phyloP scores from a whole-genome alignment of 192 early-diverging fungal species.

The Umbelopsis isabellina region DNA sequence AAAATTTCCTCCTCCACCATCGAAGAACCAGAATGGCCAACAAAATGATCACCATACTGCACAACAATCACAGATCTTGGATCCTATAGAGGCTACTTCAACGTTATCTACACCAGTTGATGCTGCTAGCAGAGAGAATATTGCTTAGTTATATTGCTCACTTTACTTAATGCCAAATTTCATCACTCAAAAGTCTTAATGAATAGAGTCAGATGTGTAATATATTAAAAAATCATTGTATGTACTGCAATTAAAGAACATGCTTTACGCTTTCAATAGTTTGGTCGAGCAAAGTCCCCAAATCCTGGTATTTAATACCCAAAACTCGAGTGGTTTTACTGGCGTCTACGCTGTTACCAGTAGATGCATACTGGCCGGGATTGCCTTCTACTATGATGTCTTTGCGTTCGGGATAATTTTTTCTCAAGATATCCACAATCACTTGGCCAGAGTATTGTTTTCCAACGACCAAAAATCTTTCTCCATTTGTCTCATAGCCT shows the following conservation, averaged over 20 bases:
- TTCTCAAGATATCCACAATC: neutral
- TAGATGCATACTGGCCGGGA: neutral
- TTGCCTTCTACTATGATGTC: constrained; percentile 1
- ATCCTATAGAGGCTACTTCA: neutral
- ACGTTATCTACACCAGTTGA: too few species aligned
- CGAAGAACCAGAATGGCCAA: too few species aligned
- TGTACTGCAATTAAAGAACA: neutral
- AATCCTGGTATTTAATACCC: too few species aligned
- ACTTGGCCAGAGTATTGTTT: neutral
- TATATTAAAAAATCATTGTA: too few species aligned
- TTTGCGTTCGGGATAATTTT: neutral
- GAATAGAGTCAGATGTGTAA: too few species aligned
- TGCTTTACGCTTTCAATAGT: neutral
- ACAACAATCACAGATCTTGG: neutral
- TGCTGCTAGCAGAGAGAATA: too few species aligned
- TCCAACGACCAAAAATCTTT: neutral
- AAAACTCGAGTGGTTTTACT: neutral
- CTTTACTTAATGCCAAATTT: too few species aligned
- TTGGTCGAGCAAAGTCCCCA: too few species aligned
- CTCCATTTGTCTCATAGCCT: constrained; percentile 13
- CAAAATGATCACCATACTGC: neutral
- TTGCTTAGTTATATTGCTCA: too few species aligned
- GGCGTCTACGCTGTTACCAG: neutral
- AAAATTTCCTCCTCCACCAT: neutral
- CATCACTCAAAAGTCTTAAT: too few species aligned